Base-by-base conservation (phyloP, 805 yeast species). In the Saturnispora sekii region DNA sequence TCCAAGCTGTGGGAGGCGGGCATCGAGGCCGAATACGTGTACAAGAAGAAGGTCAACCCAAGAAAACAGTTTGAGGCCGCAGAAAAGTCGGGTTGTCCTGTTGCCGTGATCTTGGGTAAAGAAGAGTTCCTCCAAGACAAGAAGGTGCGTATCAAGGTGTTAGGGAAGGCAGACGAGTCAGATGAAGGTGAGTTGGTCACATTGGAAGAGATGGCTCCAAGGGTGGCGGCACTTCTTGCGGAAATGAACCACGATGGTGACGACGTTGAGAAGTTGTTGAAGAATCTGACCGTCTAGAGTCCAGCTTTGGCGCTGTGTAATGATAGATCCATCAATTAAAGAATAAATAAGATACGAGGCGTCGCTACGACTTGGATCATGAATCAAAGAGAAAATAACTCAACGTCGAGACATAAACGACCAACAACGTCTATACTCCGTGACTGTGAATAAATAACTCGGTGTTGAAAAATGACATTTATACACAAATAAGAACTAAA, bases 11-110 rank as follows among this genome's bases (percentile, higher is more conserved):
- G 98, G 98, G 71, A 70, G 35, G 83, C 82, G 8, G 96, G 93
- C 32, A 80, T 93, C 52, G 94, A 86, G 61, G 72, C 95, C 39
- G 98, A 93, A 68, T 94, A 80, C 63, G 72, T 90, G 50, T 93
- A 86, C 71, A 93, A 93, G 66, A 76, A 86, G 45, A 93, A 93
- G 70, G 95, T 94, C 45, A 93, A 93, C 64, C 84, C 88, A 47
- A 82, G 95, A 63, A 93, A 90, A 65, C 98, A 93, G 68, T 93
- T 93, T 52, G 97, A 90, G 56, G 95, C 96, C 41, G 97, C 98
- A 36, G 98, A 93, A 57, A 89, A 86, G 66, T 70, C 87, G 2
- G 97, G 96, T 18, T 86, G 95, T 56, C 81, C 88, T 48, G 56
- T 88, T 38, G 96, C 93, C 10, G 95, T 93, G 37, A 93, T 93